Evolutionary conservation across 1,284 basidiomycete genomes (phyloP).

Genomic region (Malassezia caprae): DNA sequence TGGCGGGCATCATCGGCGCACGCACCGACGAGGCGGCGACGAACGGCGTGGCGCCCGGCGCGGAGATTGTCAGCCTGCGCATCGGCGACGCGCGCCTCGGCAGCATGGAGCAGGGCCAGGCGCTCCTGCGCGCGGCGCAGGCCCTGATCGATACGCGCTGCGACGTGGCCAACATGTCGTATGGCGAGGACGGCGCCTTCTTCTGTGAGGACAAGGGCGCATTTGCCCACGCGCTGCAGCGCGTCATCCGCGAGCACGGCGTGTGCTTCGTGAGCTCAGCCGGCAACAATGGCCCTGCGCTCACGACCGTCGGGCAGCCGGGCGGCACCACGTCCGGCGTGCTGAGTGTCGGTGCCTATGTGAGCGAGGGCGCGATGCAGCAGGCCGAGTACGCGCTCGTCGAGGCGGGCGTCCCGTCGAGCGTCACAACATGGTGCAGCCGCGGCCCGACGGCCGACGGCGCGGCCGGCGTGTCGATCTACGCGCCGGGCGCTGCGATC

Average conservation of each 20-base stretch:
- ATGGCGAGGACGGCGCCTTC: constrained; percentile 47
- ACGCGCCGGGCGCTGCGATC: constrained; percentile 48
- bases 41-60: constrained; percentile 47
- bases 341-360: constrained; percentile 47
- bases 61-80: constrained; percentile 44
- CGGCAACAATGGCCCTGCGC: constrained; percentile 47
- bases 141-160: constrained; percentile 45
- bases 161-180: constrained; percentile 48
- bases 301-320: constrained; percentile 47
- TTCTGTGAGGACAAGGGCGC: constrained; percentile 45
- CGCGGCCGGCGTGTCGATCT: constrained; percentile 42
- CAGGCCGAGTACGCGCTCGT: constrained; percentile 48
- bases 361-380: constrained; percentile 47
- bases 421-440: constrained; percentile 48
- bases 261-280: constrained; percentile 43
- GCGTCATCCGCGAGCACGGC: constrained; percentile 40
- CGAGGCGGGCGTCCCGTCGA: constrained; percentile 41
- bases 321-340: constrained; percentile 46
- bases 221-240: constrained; percentile 36
- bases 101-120: constrained; percentile 48
- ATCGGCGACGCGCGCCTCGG: constrained; percentile 41
- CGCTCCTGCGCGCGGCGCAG: constrained; percentile 47
- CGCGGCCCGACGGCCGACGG: constrained; percentile 48
- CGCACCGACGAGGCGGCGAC: constrained; percentile 35
- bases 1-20: constrained; percentile 48